Evolutionary conservation across 2,329 filamentous ascomycete species (phyloP).

Genomic region (Penicillium frequentans): DNA sequence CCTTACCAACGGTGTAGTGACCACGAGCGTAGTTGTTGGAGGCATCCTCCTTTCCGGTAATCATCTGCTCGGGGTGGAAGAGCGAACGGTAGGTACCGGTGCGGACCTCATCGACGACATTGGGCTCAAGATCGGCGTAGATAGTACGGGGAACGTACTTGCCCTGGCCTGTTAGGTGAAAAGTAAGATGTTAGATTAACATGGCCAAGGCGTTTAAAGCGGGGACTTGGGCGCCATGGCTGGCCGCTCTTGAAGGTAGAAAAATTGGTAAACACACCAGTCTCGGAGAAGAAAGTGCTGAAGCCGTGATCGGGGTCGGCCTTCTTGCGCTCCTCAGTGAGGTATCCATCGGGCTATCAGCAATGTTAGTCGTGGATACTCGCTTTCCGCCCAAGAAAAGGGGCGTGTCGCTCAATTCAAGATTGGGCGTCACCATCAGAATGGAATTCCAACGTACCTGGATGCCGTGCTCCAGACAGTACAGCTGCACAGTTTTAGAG

Average conservation of each 20-base stretch:
- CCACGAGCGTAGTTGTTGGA: conserved; percentile 99
- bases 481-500: conserved; percentile 66
- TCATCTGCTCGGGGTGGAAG: conserved; percentile 99
- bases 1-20: conserved; percentile 99
- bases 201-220: not conserved
- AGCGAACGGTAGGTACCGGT: conserved; percentile 93
- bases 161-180: conserved; percentile 70
- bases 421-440: conserved; percentile 17
- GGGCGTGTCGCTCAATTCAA: conserved; percentile 15
- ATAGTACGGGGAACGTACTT: conserved; percentile 99
- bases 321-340: conserved; percentile 96
- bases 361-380: conserved; percentile 27
- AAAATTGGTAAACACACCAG: conserved; percentile 64
- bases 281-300: conserved; percentile 99
- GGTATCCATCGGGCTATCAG: conserved; percentile 88
- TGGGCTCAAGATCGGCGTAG: conserved; percentile 99
- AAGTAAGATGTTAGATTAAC: conserved; percentile 13
- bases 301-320: conserved; percentile 94
- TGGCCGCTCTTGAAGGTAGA: conserved; percentile 1
- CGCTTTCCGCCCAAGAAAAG: conserved; percentile 18
- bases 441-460: conserved; percentile 65
- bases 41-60: conserved; percentile 99
- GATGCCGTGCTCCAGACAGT: conserved; percentile 99
- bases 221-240: conserved; percentile 1
- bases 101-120: conserved; percentile 98